Base-by-base conservation (phyloP, 768 basidiomycete species). In the Russula abietina region DNA sequence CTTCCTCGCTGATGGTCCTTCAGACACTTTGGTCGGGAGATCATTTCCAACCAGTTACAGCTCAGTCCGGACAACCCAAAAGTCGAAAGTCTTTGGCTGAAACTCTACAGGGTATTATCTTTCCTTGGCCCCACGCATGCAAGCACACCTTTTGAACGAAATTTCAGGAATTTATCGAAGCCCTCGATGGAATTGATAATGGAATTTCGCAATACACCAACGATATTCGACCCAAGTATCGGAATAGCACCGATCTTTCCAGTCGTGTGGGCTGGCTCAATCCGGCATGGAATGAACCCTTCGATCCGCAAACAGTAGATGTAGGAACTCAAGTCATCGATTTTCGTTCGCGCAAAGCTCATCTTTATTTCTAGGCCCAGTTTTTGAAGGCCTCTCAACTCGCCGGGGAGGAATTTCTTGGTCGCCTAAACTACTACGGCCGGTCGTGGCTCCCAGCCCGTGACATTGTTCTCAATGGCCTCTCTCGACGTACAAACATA, bases 131-230 rank as follows among this genome's bases (percentile, higher is more conserved):
- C 16, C 32, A 32, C 17, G 55, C 28, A 22, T 57, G 36, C 36
- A 52, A 54, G 33, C 32, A 38, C 57, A 65, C 53, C 62, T 26
- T 55, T 61, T 67, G 49, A 67, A 39, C 22, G 26, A 4, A 24
- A 19, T 49, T 54, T 14, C 62, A 93, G 86, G 91, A 94, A 72
- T 93, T 96, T 70, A 88, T 99, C 50, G 96, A 99, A 75, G 90
- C 88, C 11, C 85, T 98, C 65, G 95, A 97, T 73, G 96, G 83
- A 4, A 88, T 94, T 71, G 96, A 99, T 77, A 99, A 99, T 71
- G 96, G 96, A 19, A 83, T 99, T 67, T 81, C 85, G 2, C 90
- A 92, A 70, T 94, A 91, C 73, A 78, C 85, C 3, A 74, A 78
- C 3, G 85, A 86, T 56, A 72, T 88, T 59, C 77, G 81, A 65